A percentile compares a stretch with the other conserved stretches of the same genome.
These are phyloP conservation scores for Entamoeba invadens DNA, from an alignment of 208 protist species.

Conservation along the genomic window DNA sequence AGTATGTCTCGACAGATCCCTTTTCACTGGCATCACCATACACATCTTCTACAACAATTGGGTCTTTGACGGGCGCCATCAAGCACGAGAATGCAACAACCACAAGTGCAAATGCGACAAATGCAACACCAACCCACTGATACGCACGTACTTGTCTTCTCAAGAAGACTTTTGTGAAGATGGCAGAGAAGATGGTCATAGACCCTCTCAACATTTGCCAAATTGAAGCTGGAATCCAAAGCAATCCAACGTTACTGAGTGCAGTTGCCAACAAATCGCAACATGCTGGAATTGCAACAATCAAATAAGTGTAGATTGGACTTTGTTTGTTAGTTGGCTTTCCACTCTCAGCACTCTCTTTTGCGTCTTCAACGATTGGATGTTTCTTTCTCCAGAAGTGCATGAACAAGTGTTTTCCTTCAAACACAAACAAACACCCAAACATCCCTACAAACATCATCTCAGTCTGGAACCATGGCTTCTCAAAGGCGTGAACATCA, in stretches of 20 bases:
- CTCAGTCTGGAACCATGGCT: conserved; percentile 22
- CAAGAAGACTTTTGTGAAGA: conserved; percentile 60
- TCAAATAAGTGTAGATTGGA: too few relatives aligned
- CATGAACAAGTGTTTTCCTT: background rate
- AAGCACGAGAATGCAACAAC: conserved; percentile 55
- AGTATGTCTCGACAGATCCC: background rate
- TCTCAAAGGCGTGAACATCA: background rate
- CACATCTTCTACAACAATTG: background rate
- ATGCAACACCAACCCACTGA: conserved; percentile 51
- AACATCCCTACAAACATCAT: conserved; percentile 26
- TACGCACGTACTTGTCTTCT: conserved; percentile 40
- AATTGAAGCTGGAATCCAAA: conserved; percentile 60
- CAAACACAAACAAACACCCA: conserved; percentile 19
- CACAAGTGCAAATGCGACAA: conserved; percentile 47
- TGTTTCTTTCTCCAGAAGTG: background rate
- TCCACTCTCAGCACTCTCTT: background rate
- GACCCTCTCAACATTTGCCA: conserved; percentile 72
- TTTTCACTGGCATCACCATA: background rate
- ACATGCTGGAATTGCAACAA: conserved; percentile 9
- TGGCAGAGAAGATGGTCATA: conserved; percentile 63
- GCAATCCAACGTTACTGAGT: conserved; percentile 61
- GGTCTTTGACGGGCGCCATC: conserved; percentile 18
- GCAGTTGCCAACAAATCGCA: conserved; percentile 58
- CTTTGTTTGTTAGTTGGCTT: background rate
- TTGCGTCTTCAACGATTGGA: background rate